Evolutionary conservation across 23 red algal genomes (phyloP), one percentile per base, ranked within the genome.

Genomic region (Gracilaria vermiculophylla): DNA sequence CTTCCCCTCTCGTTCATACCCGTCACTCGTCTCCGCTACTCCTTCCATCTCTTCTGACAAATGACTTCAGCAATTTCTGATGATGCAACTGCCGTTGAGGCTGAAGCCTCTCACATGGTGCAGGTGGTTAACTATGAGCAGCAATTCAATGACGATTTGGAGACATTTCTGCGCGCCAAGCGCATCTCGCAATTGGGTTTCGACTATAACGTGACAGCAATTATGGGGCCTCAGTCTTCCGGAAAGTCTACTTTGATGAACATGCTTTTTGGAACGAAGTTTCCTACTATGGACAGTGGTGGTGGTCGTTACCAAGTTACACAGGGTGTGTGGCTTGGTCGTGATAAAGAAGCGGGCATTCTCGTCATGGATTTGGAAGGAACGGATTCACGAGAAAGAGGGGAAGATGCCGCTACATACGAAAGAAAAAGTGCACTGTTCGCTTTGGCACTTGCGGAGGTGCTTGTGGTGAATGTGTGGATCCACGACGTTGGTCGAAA

Each of bases 221-320:
- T 98, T 35, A 92, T 98, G 81, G 96, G 96, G 33, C 80, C 91
- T 32, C 96, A 98, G 84, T 94, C 90, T 20, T 92, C 86, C 24
- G 96, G 96, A 32, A 98, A 98, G 77, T 98, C 96, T 28, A 98
- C 96, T 37, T 87, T 98, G 21, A 77, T 98, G 40, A 98, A 98
- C 88, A 47, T 94, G 17, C 92, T 98, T 5, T 98, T 98, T 53
- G 82, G 82, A 16, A 95, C 93, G n/a, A 42, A 76, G 20, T 98
- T 98, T 73, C 96, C 56, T 19, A 98, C 96, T 34, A 98, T 98
- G 96, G 92, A 98, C 69, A 86, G 80, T 39, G 81, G 58, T 19
- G 57, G 42, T 17, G 96, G 96, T 27, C 84, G 96, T 10, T 98
- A 95, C 47, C 96, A 98, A 65, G 92, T 95, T 5, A 98, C 96